phyloP scores from a whole-genome alignment of 2,329 filamentous ascomycete genomes.

The Teratosphaeria destructans region DNA sequence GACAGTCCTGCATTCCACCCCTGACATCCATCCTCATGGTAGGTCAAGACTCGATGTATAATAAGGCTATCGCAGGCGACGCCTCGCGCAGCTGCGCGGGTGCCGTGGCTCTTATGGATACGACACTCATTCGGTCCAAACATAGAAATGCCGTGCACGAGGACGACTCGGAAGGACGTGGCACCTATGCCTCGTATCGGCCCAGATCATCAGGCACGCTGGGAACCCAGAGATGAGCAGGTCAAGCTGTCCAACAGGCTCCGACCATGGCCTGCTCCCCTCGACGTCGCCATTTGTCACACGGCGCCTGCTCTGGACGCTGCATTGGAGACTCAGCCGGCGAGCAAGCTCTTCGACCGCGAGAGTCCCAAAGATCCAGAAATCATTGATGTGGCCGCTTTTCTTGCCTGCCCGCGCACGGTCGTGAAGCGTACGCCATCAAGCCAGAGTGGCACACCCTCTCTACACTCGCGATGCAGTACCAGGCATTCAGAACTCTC shows the following conservation, averaged over 20 bases:
- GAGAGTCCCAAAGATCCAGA: constrained; percentile 13
- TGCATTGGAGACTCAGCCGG: neutral
- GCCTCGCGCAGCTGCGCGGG: neutral
- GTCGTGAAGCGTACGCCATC: neutral
- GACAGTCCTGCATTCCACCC: constrained; percentile 18
- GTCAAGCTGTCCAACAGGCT: constrained; percentile 4
- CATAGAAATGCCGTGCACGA: neutral
- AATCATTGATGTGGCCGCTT: constrained; percentile 14
- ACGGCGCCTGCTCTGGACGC: neutral
- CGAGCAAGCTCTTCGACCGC: neutral
- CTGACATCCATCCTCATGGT: constrained; percentile 14
- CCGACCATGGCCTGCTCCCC: neutral
- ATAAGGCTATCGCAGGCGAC: neutral
- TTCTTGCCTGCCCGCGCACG: constrained; percentile 9
- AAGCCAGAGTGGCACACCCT: constrained; percentile 4
- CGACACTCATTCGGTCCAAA: neutral
- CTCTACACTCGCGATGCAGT: constrained; percentile 10
- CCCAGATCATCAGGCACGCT: neutral
- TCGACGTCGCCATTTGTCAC: neutral
- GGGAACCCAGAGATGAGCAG: constrained; percentile 9
- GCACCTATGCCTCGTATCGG: neutral
- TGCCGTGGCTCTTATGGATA: neutral
- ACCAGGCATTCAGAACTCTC: constrained; percentile 19
- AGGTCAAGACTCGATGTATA: constrained; percentile 3
- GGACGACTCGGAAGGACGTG: neutral